Evolutionary conservation across 163 green algal genomes (phyloP), one percentile per base, ranked within the genome.

Genomic region (Chlorella variabilis): DNA sequence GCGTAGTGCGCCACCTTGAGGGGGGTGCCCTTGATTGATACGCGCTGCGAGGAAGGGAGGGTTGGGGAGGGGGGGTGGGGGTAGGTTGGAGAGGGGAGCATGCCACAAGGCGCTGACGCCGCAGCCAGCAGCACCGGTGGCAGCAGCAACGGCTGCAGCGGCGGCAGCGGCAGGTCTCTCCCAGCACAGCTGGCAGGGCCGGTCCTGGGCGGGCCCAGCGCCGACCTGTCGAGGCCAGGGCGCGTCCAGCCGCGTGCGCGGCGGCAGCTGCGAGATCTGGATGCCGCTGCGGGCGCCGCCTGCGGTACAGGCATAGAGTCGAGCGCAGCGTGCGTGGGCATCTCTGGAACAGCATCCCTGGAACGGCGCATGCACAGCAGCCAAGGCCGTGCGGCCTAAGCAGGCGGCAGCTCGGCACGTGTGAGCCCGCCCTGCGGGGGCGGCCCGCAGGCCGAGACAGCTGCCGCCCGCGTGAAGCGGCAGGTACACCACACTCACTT

Each of bases 181-280:
- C 20, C 54, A 33, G 18, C 54, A 63, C 6, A 63, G 18, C 13
- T 17, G 27, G 29, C 29, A 29, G 33, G 3, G 31, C 5, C 18
- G 9, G 29, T 33, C 11, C 9, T 29, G 62, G 8, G 31, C 8
- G 31, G 9, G 1, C 25, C 25, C 54, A 63, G 23, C 41, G 1
- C 51, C 2, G 80, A 95, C 94, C 70, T 88, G 87, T 11, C 85
- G 80, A 0, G 92, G 89, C 94, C 94, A 98, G 61, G 89, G 84
- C 18, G 80, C 87, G 75, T 95, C 93, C 20, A 97, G 82, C 5
- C 91, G 86, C 23, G 87, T 69, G 21, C 82, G 69, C 8, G 81
- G 42, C 13, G 93, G 94, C 76, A 98, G 84, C 59, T 93, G 88
- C 78, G 92, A 96, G 54, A 98, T 95, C 34, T 93, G 93, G 67